These are phyloP conservation scores for Talaromyces sp. DNA, from an alignment of 2,329 filamentous ascomycete species.

Conservation along the genomic window DNA sequence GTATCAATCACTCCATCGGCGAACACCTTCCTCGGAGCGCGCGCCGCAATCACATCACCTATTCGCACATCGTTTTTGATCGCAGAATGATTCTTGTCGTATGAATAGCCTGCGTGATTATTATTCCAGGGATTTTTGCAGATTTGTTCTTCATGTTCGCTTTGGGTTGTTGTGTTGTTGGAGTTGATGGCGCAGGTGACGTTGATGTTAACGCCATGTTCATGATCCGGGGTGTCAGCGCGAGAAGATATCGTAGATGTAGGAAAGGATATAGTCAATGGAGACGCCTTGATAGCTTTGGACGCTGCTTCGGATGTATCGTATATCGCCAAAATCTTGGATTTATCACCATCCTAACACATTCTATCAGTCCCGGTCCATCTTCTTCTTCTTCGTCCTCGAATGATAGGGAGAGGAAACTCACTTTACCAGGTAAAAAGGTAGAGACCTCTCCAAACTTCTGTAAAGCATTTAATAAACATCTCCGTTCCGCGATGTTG, in stretches of 20 bases:
- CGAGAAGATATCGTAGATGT: not conserved
- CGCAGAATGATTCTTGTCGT: not conserved
- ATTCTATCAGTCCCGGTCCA: not conserved
- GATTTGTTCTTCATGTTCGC: not conserved
- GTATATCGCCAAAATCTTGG: slow-evolving; percentile 32
- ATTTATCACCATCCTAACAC: slow-evolving; percentile 19
- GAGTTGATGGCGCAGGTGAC: not conserved
- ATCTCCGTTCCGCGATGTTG: slow-evolving; percentile 30
- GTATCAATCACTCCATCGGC: slow-evolving; percentile 8
- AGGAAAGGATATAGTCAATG: not conserved
- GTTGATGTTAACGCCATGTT: not conserved
- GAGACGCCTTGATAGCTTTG: slow-evolving; percentile 29
- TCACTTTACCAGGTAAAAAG: slow-evolving; percentile 35
- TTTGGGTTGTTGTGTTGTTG: not conserved
- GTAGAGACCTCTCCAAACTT: slow-evolving; percentile 39
- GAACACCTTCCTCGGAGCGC: slow-evolving; percentile 4
- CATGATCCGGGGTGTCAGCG: not conserved
- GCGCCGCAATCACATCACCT: slow-evolving; percentile 1
- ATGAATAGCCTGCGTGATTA: not conserved
- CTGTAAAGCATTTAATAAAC: slow-evolving; percentile 34
- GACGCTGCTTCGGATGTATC: slow-evolving; percentile 31
- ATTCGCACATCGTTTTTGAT: slow-evolving; percentile 3
- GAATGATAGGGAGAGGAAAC: not conserved
- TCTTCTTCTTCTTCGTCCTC: slow-evolving; percentile 5
- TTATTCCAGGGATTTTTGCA: not conserved